Percentiles rank a stretch among this genome's conserved stretches.
Evolutionary conservation across 2,329 filamentous ascomycete species (phyloP).

Genomic region (Conoideocrella luteorostrata): DNA sequence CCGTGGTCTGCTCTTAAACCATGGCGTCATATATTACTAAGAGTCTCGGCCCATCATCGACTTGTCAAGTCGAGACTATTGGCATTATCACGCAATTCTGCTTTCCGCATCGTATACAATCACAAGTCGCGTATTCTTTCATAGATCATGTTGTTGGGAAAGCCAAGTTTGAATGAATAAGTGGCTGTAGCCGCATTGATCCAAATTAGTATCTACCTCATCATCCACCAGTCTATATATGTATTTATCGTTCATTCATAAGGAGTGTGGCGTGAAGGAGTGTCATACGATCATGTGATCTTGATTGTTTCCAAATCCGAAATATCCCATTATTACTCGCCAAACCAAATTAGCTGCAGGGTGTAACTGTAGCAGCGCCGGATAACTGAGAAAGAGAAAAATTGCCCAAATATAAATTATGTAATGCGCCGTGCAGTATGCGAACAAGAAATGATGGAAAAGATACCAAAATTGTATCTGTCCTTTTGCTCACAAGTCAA

Average conservation of each 20-base stretch:
- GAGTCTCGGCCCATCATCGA: too few species aligned
- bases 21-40: too few species aligned
- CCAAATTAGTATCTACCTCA: not conserved
- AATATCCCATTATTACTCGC: too few species aligned
- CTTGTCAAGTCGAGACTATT: not conserved
- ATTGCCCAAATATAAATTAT: constrained; percentile 4
- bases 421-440: constrained; percentile 4
- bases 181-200: too few species aligned
- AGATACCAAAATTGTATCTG: not conserved
- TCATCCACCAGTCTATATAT: not conserved
- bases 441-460: not conserved
- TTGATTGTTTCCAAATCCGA: not conserved
- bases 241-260: not conserved
- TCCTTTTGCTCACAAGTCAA: not conserved
- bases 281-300: not conserved
- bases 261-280: not conserved
- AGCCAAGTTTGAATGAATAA: too few species aligned
- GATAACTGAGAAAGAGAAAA: not conserved
- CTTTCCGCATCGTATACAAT: too few species aligned
- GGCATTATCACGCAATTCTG: not conserved
- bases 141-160: not conserved
- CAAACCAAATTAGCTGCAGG: too few species aligned
- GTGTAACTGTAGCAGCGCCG: too few species aligned
- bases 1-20: too few species aligned
- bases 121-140: too few species aligned